Conservation (phyloP, 2,329 filamentous ascomycete genomes). For the Penicillium hesseltinei region DNA sequence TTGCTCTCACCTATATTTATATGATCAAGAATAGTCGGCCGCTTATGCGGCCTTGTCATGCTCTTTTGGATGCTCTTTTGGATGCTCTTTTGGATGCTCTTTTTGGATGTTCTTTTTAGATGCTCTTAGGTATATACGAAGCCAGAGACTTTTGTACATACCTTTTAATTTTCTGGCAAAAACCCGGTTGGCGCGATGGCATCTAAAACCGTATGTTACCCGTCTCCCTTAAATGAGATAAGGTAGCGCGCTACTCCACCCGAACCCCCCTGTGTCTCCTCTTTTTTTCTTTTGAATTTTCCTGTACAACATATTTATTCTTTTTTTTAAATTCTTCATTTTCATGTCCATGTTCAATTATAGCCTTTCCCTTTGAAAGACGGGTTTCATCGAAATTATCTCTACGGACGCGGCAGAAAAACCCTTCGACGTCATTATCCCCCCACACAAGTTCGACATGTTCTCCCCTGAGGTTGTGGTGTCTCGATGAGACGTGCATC, state of each 20-base stretch:
- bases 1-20: too few relatives aligned
- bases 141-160: too few relatives aligned
- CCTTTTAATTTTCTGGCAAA: too few relatives aligned
- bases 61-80: too few relatives aligned
- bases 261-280: background rate
- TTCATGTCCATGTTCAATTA: background rate
- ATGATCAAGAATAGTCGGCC: too few relatives aligned
- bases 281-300: background rate
- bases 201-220: background rate
- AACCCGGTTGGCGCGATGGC: too few relatives aligned
- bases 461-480: background rate
- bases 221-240: background rate
- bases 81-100: too few relatives aligned
- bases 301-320: background rate
- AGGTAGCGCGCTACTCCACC: background rate
- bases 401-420: background rate
- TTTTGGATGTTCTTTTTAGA: too few relatives aligned
- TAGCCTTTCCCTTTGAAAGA: background rate
- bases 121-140: too few relatives aligned
- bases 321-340: background rate
- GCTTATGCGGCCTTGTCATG: too few relatives aligned
- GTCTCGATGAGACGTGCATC: constrained; percentile 5
- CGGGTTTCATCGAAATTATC: background rate
- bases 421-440: constrained; percentile 5
- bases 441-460: background rate